Conservation (phyloP, 805 yeast species). For the Grigorovia humatica region DNA sequence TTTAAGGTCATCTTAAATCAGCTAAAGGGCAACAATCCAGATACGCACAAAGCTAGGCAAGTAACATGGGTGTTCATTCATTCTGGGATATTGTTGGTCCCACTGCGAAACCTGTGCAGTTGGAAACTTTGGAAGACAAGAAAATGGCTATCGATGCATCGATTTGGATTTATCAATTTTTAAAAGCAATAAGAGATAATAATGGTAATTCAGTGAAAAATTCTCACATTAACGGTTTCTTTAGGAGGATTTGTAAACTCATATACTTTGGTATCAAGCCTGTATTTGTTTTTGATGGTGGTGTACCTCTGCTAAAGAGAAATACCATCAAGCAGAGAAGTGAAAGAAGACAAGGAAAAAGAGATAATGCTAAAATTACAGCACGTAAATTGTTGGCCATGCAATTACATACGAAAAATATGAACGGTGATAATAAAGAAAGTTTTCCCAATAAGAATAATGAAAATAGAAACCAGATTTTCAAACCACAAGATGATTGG, state of each 20-base stretch:
- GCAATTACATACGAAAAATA: conserved; percentile 44
- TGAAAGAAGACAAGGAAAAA: conserved; percentile 63
- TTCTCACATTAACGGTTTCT: conserved; percentile 92
- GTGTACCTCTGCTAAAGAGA: conserved; percentile 75
- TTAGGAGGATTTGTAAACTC: conserved; percentile 83
- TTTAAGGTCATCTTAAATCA: too few relatives aligned
- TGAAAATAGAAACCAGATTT: conserved; percentile 11
- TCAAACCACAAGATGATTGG: conserved; percentile 60
- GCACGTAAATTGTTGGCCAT: conserved; percentile 75
- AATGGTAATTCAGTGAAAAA: conserved; percentile 69
- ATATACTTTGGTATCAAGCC: conserved; percentile 81
- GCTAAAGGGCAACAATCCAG: too few relatives aligned
- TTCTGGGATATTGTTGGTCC: conserved; percentile 90
- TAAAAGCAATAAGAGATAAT: conserved; percentile 84
- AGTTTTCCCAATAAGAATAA: not conserved
- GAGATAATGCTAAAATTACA: conserved; percentile 57
- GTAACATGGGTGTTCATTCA: conserved; percentile 85
- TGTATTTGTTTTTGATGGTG: conserved; percentile 91
- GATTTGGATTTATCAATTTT: conserved; percentile 94
- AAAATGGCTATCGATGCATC: conserved; percentile 93
- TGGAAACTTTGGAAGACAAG: conserved; percentile 73
- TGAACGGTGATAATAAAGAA: conserved; percentile 18
- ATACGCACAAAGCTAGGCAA: too few relatives aligned
- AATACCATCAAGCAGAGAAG: conserved; percentile 66
- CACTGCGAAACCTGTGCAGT: conserved; percentile 77